These are phyloP conservation scores for Ophioceras dolichostomum DNA, from an alignment of 2,329 filamentous ascomycete species.

Conservation along the genomic window DNA sequence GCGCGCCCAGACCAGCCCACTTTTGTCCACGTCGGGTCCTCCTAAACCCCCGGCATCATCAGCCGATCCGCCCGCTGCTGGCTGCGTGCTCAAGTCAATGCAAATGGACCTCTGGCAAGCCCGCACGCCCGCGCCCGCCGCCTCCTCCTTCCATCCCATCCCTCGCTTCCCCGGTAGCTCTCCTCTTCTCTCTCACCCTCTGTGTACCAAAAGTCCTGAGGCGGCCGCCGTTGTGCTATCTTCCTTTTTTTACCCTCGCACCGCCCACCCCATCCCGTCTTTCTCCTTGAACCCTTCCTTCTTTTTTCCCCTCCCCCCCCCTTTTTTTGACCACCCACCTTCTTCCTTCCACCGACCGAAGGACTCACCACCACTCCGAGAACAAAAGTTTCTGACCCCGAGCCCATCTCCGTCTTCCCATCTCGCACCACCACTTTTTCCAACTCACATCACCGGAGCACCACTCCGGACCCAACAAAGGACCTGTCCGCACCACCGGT, in stretches of 20 bases:
- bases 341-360: background rate
- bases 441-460: conserved; percentile 4
- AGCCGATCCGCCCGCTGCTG: conserved; percentile 12
- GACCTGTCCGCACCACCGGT: background rate
- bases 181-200: background rate
- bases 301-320: conserved; percentile 4
- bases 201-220: background rate
- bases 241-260: conserved; percentile 2
- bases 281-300: conserved; percentile 1
- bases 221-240: background rate
- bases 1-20: background rate
- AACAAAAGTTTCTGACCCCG: background rate
- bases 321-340: conserved; percentile 2
- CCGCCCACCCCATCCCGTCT: conserved; percentile 2
- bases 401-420: background rate
- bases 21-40: conserved; percentile 1
- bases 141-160: conserved; percentile 1
- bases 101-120: conserved; percentile 3
- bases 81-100: conserved; percentile 1
- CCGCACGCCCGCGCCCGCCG: background rate
- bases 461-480: conserved; percentile 3
- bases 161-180: background rate
- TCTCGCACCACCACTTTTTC: conserved; percentile 2
- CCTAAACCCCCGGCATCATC: conserved; percentile 11
- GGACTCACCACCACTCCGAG: background rate